Percentiles rank a stretch among this genome's conserved stretches.
Conservation (phyloP, 2,329 filamentous ascomycete genomes). For the Aspergillus flavus region DNA sequence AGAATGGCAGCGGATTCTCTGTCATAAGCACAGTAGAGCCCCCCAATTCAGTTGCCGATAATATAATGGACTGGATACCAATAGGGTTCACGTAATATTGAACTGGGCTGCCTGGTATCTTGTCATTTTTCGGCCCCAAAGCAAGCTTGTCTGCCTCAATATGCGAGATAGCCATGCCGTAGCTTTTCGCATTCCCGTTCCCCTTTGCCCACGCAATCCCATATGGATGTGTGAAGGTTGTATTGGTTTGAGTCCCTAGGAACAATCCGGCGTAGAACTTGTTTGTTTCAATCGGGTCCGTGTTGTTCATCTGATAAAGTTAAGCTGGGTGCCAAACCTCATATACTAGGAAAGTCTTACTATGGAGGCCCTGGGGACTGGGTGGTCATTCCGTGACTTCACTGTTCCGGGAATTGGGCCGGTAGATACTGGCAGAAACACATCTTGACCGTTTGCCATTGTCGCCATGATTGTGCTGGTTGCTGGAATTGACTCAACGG, state of each 20-base stretch:
- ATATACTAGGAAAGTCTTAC: conserved; percentile 29
- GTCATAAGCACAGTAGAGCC: conserved; percentile 58
- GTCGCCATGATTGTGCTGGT: conserved; percentile 2
- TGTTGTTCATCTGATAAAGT: conserved; percentile 30
- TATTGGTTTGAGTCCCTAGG: conserved; percentile 69
- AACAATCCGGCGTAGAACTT: conserved; percentile 79
- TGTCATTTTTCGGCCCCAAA: conserved; percentile 60
- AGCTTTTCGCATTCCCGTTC: conserved; percentile 64
- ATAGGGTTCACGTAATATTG: conserved; percentile 80
- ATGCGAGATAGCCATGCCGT: conserved; percentile 78
- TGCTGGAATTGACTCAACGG: neutral
- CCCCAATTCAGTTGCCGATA: conserved; percentile 77
- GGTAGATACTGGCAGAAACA: conserved; percentile 46
- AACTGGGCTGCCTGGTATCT: conserved; percentile 58
- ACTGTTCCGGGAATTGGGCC: conserved; percentile 43
- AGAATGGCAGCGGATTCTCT: conserved; percentile 58
- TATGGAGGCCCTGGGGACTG: conserved; percentile 43
- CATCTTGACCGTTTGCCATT: conserved; percentile 41
- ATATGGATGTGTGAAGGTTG: conserved; percentile 77
- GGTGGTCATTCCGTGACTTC: conserved; percentile 43
- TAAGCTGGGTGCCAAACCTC: conserved; percentile 6
- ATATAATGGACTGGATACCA: conserved; percentile 75
- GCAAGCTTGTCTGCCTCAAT: conserved; percentile 68
- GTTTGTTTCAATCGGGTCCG: conserved; percentile 48
- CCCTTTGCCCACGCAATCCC: conserved; percentile 69